Evolutionary conservation across 208 protist genomes (phyloP).

Genomic region (Leishmania turanica): DNA sequence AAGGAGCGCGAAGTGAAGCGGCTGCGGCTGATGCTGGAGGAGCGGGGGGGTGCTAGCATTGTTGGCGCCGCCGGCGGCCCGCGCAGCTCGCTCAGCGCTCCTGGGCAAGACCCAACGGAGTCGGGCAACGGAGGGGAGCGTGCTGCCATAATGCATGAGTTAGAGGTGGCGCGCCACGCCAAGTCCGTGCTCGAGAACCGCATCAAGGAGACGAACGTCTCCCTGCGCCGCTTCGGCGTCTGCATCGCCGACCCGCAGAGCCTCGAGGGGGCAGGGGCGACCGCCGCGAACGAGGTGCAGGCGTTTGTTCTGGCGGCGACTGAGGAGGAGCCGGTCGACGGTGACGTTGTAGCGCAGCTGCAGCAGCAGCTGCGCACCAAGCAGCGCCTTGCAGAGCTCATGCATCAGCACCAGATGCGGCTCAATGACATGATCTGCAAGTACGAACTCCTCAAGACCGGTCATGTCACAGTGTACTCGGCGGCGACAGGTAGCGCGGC

Average conservation of each 20-base stretch:
- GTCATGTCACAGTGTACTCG: conserved; percentile 59
- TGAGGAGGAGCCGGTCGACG: conserved; percentile 69
- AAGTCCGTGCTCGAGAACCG: conserved; percentile 60
- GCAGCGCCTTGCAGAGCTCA: conserved; percentile 82
- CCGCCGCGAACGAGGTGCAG: conserved; percentile 33
- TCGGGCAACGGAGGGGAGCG: conserved; percentile 35
- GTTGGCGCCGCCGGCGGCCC: conserved; percentile 14
- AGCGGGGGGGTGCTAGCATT: conserved; percentile 24
- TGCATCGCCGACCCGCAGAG: conserved; percentile 67
- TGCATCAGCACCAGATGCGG: conserved; percentile 83
- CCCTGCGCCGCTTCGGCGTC: conserved; percentile 78
- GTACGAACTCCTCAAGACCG: conserved; percentile 90
- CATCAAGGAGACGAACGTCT: conserved; percentile 83
- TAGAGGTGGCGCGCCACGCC: conserved; percentile 60
- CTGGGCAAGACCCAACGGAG: conserved; percentile 1
- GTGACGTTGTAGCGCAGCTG: conserved; percentile 74
- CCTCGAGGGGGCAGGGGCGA: conserved; percentile 25
- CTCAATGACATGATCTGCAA: conserved; percentile 87
- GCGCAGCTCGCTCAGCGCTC: conserved; percentile 11
- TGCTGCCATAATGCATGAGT: conserved; percentile 41
- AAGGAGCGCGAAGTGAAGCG: conserved; percentile 82
- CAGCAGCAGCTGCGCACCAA: conserved; percentile 91
- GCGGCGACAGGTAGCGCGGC: not conserved
- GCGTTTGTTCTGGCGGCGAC: conserved; percentile 75
- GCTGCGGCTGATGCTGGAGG: conserved; percentile 82